Evolutionary conservation across 306 rosid genomes (phyloP).

Genomic region (Sophora flavescens): DNA sequence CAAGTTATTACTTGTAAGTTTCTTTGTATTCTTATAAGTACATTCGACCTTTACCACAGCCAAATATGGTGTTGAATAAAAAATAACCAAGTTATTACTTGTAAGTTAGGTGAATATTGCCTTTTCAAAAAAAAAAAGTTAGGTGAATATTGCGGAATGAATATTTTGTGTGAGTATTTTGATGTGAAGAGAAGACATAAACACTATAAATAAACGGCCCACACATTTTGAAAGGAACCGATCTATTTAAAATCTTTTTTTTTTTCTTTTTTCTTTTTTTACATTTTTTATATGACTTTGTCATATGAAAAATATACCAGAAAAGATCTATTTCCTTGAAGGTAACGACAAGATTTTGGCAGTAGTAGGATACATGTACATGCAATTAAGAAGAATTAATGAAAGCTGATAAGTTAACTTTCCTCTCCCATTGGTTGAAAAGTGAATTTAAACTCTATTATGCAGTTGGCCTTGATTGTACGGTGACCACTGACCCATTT

Average conservation of each 20-base stretch:
- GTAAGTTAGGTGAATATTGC: not conserved
- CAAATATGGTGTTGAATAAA: slow-evolving; percentile 6
- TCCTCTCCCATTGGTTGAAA: slow-evolving; percentile 8
- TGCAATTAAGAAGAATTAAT: slow-evolving; percentile 4
- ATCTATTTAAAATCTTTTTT: no score
- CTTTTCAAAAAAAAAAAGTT: no score
- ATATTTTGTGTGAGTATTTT: no score
- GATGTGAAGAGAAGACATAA: no score
- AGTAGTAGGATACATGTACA: not conserved
- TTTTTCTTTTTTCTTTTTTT: no score
- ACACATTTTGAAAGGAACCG: no score
- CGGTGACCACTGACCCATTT: not conserved
- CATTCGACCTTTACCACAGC: not conserved
- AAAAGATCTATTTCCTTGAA: no score
- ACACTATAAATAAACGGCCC: no score
- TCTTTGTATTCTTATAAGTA: not conserved
- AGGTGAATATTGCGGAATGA: not conserved
- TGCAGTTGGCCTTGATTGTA: slow-evolving; percentile 18
- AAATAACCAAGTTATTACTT: slow-evolving; percentile 18
- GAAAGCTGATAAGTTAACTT: not conserved
- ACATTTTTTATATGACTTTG: no score
- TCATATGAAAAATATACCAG: no score
- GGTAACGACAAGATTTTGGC: not conserved
- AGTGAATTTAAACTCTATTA: not conserved
- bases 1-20: no score